Base-by-base conservation (phyloP, 805 yeast genomes). In the Saccharomycopsis javanensis region DNA sequence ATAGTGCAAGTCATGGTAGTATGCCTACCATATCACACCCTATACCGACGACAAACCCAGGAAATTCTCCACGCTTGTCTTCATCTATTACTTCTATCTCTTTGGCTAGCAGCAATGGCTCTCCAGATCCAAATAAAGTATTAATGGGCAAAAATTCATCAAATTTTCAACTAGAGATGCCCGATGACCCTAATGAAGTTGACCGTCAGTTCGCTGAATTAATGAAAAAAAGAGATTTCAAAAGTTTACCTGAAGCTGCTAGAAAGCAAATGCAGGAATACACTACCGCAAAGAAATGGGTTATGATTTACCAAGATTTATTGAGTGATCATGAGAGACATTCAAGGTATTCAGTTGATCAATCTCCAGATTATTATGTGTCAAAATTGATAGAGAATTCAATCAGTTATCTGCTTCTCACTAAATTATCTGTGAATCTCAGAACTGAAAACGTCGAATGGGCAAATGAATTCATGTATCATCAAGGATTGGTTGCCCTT, bases 391-490 rank as follows among this genome's bases (percentile, higher is more conserved):
- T 91, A 66, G 83, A 86, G 37, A 85, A 86, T 64, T 71, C 80
- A 33, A 82, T 91, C 55, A 75, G 86, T 0, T 72, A 81, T 3
- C 81, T 80, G 55, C 88, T 91, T 67, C 73, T 92, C 62, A 88
- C 86, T 42, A 87, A 87, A 63, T 76, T 94, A 55, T 88, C 94
- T 86, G 96, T 94, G 5, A 88, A 96, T 51, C 74, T 92, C 48
- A 81, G 98, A 62, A 89, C 98, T 0, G 98, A 92, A 67, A 90
- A 91, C 25, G 74, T 82, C 23, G 53, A 28, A 2, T 92, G 98
- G 97, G 94, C 88, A 0, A 76, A 80, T 53, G 76, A 75, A 23
- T 94, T 94, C 64, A 75, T 89, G n/a, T 81, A 77, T 54, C 77
- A 80, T 50, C 95, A 88, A 67, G 98, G 98, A 8, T 89, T 86